Percentiles rank a stretch among this genome's conserved stretches.
Conservation (phyloP, 106 monocot genomes). For the Ottelia alismoides region DNA sequence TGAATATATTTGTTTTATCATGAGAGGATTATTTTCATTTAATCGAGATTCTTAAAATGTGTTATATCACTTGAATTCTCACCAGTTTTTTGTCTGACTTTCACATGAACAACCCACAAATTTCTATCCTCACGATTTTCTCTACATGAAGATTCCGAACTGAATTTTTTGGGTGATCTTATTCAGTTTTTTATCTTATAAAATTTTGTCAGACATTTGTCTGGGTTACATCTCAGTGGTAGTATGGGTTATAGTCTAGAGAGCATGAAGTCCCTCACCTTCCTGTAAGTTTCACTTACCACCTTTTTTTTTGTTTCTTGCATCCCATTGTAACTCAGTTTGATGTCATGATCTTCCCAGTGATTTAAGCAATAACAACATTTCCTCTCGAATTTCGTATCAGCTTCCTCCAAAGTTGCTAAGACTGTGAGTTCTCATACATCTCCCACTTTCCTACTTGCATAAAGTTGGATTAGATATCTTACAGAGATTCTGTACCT, state of each 20-base stretch:
- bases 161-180: background rate
- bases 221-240: conserved; percentile 11
- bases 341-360: background rate
- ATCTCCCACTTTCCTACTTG: background rate
- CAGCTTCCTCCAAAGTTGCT: conserved; percentile 12
- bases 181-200: background rate
- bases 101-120: too few species aligned
- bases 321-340: background rate
- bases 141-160: too few species aligned
- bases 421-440: conserved; percentile 7
- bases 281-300: background rate
- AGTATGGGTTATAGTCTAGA: conserved; percentile 2
- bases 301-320: background rate
- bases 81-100: too few species aligned
- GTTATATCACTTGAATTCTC: too few species aligned
- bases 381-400: conserved; percentile 5
- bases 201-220: conserved; percentile 1
- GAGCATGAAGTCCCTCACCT: conserved; percentile 3
- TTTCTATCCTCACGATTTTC: too few species aligned
- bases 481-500: too few species aligned
- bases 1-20: background rate
- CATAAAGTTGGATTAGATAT: background rate
- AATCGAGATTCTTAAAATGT: background rate
- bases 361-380: conserved; percentile 18
- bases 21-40: background rate